A percentile compares a stretch with the other conserved stretches of the same genome.
phyloP scores from a whole-genome alignment of 2,329 filamentous ascomycete species.

The Annulohypoxylon truncatum region DNA sequence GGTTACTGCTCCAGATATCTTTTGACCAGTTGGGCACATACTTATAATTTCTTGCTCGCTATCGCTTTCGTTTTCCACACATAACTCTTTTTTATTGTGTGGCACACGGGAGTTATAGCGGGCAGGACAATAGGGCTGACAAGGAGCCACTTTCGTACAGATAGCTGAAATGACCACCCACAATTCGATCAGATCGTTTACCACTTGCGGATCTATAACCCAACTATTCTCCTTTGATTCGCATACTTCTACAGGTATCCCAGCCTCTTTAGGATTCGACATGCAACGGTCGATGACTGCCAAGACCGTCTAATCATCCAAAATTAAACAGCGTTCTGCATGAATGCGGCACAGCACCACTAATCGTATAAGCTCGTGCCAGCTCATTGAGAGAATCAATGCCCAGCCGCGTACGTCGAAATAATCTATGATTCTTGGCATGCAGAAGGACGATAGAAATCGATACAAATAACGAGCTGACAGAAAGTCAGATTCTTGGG shows the following conservation, averaged over 20 bases:
- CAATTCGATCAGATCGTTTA: not conserved
- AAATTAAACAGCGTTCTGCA: conserved; percentile 6
- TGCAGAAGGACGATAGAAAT: not conserved
- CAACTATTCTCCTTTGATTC: not conserved
- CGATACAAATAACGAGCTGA: conserved; percentile 14
- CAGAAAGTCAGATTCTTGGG: conserved; percentile 2
- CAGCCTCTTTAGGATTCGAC: conserved; percentile 5
- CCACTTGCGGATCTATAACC: not conserved
- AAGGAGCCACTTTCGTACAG: not conserved
- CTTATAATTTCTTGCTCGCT: not conserved
- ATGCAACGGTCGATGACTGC: conserved; percentile 11
- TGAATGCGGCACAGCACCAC: conserved; percentile 19
- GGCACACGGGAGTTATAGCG: not conserved
- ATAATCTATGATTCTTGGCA: conserved; percentile 5
- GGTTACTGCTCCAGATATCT: not conserved
- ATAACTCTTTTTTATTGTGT: not conserved
- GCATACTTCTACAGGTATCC: not conserved
- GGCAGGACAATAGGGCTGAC: not conserved
- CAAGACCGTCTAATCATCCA: conserved; percentile 12
- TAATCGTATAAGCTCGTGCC: conserved; percentile 18
- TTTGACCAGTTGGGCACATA: not conserved
- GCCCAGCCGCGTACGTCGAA: conserved; percentile 6
- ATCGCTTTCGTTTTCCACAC: not conserved
- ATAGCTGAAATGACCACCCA: not conserved
- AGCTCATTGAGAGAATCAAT: conserved; percentile 24